phyloP scores from a whole-genome alignment of 2,329 filamentous ascomycete species.

The Canariomyces notabilis region DNA sequence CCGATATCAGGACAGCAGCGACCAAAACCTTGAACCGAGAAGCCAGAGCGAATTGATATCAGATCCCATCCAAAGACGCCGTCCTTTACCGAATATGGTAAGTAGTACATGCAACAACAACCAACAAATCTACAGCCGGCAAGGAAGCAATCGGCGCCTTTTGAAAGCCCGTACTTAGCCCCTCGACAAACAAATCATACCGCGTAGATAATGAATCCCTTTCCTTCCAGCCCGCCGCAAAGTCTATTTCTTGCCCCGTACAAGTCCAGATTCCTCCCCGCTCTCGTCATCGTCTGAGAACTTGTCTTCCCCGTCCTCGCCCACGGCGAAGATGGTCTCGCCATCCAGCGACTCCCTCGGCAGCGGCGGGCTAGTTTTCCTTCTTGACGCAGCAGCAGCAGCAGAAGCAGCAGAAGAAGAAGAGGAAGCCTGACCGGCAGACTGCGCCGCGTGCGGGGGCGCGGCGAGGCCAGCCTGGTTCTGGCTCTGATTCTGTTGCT shows the following conservation, averaged over 20 bases:
- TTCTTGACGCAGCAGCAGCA: background rate
- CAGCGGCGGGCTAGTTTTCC: slow-evolving; percentile 7
- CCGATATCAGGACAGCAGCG: background rate
- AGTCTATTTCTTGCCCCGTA: slow-evolving; percentile 40
- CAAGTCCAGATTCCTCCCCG: slow-evolving; percentile 55
- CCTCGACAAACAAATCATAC: background rate
- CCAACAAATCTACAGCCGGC: background rate
- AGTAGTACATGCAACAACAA: background rate
- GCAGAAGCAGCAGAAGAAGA: background rate
- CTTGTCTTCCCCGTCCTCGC: slow-evolving; percentile 75
- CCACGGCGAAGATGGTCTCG: slow-evolving; percentile 93
- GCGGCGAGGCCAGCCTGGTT: slow-evolving; percentile 19
- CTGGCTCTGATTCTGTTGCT: slow-evolving; percentile 22
- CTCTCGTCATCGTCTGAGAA: slow-evolving; percentile 73
- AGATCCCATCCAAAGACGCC: background rate
- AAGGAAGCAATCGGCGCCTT: background rate
- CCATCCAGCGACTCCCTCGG: slow-evolving; percentile 63
- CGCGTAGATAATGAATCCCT: background rate
- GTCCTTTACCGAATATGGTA: background rate
- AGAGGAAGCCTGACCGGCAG: too few relatives aligned
- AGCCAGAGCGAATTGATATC: background rate
- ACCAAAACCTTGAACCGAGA: background rate
- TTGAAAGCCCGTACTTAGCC: background rate
- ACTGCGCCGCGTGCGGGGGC: too few relatives aligned
- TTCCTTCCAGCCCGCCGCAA: background rate